Percentiles rank a stretch among this genome's conserved stretches.
These are phyloP conservation scores for Fennellomyces sp. DNA, from an alignment of 371 early-diverging fungal species.

Conservation along the genomic window DNA sequence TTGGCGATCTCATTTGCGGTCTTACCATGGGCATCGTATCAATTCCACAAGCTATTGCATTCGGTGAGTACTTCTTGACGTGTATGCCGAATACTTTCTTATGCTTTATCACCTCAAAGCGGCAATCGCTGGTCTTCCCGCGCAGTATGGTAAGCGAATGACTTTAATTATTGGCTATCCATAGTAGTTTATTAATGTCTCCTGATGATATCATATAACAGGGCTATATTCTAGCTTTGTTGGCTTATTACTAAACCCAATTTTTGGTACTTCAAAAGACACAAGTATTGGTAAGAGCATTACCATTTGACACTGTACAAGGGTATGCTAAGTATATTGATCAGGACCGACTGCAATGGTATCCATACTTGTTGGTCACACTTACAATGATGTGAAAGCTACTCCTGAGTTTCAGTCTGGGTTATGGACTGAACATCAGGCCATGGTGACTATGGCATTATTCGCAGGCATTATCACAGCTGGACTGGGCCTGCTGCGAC, in stretches of 20 bases:
- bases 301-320: not conserved
- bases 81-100: not conserved
- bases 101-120: conserved; percentile 36
- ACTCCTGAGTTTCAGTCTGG: conserved; percentile 40
- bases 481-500: conserved; percentile 71
- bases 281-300: conserved; percentile 72
- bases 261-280: conserved; percentile 87
- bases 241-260: conserved; percentile 75
- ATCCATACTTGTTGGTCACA: conserved; percentile 72
- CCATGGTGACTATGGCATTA: conserved; percentile 57
- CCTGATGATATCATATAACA: too few relatives aligned
- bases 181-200: too few relatives aligned
- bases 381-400: conserved; percentile 50
- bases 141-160: conserved; percentile 85
- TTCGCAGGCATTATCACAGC: conserved; percentile 68
- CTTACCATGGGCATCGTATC: conserved; percentile 75
- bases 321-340: not conserved
- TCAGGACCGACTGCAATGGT: conserved; percentile 80
- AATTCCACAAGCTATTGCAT: conserved; percentile 85
- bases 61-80: conserved; percentile 39
- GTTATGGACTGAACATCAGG: conserved; percentile 33
- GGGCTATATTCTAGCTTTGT: conserved; percentile 86
- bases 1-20: conserved; percentile 73
- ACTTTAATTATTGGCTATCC: too few relatives aligned
- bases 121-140: conserved; percentile 81